Percentiles rank a stretch among this genome's conserved stretches.
phyloP scores from a whole-genome alignment of 2,329 filamentous ascomycete species.

The Hymenoscyphus fraxineus region DNA sequence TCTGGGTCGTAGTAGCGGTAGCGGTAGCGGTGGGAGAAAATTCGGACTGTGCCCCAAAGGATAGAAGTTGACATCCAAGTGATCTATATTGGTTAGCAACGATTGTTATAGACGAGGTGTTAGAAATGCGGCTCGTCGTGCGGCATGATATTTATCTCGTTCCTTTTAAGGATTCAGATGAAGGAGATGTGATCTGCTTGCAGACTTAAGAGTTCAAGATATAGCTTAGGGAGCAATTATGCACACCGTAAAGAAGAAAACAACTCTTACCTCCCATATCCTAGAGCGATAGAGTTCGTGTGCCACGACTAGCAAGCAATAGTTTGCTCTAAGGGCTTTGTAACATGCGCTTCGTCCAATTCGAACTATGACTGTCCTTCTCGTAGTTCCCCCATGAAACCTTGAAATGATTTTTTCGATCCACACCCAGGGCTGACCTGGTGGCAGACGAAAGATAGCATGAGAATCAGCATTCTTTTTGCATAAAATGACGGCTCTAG shows the following conservation, averaged over 20 bases:
- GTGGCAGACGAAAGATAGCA: not conserved
- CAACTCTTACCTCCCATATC: slow-evolving; percentile 8
- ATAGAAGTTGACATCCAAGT: not conserved
- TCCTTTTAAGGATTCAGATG: no score
- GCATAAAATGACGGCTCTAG: not conserved
- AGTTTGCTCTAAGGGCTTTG: not conserved
- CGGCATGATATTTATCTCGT: no score
- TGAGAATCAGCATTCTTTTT: not conserved
- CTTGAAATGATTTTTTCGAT: not conserved
- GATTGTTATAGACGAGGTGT: not conserved
- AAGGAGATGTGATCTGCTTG: no score
- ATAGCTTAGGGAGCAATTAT: no score
- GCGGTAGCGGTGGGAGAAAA: not conserved
- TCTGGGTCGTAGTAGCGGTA: no score
- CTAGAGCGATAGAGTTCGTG: slow-evolving; percentile 6
- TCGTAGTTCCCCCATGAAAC: not conserved
- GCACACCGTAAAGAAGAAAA: not conserved
- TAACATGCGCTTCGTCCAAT: not conserved
- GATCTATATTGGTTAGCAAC: not conserved
- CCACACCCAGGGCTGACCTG: not conserved
- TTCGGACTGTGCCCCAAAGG: not conserved
- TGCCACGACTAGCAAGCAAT: not conserved
- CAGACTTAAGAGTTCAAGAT: no score
- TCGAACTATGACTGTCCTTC: not conserved
- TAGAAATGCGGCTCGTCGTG: not conserved